A percentile compares a stretch with the other conserved stretches of the same genome.
Evolutionary conservation across 1,139 yeast species (phyloP).

Genomic region (Geotrichum aggregatum): DNA sequence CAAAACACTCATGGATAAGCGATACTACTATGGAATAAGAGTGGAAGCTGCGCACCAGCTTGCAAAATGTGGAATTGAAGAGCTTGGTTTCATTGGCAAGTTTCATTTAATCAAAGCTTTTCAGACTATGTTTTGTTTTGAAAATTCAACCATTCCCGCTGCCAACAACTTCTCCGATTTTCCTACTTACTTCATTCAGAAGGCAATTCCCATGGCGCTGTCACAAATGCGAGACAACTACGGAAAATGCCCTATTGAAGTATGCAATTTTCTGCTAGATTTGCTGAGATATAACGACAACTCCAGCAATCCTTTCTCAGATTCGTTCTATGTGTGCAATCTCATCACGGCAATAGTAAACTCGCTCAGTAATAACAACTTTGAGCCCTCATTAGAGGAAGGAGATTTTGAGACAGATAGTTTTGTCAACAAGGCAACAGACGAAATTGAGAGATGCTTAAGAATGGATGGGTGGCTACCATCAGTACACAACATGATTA

Average conservation of each 20-base stretch:
- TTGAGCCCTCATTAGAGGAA: slow-evolving; percentile 20
- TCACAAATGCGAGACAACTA: slow-evolving; percentile 56
- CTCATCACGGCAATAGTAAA: slow-evolving; percentile 56
- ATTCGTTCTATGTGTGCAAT: slow-evolving; percentile 60
- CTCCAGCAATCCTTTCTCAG: slow-evolving; percentile 71
- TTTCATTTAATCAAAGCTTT: slow-evolving; percentile 68
- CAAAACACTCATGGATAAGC: slow-evolving; percentile 73
- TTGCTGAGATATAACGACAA: slow-evolving; percentile 82
- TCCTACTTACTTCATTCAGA: slow-evolving; percentile 63
- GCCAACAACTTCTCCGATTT: slow-evolving; percentile 77
- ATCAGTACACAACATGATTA: slow-evolving; percentile 58
- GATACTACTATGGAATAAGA: slow-evolving; percentile 88
- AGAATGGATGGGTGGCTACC: slow-evolving; percentile 88
- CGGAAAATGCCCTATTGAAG: slow-evolving; percentile 64
- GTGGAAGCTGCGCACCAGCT: slow-evolving; percentile 82
- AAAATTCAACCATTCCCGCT: slow-evolving; percentile 59
- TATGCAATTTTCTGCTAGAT: slow-evolving; percentile 62
- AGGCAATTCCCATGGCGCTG: slow-evolving; percentile 61
- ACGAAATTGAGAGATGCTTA: slow-evolving; percentile 67
- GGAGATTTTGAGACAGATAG: slow-evolving; percentile 34
- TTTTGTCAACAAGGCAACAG: slow-evolving; percentile 46
- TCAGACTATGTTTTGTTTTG: slow-evolving; percentile 68
- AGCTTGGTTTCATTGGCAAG: slow-evolving; percentile 65
- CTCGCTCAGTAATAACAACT: slow-evolving; percentile 37
- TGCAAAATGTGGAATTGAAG: slow-evolving; percentile 60